These are phyloP conservation scores for Eucalyptus leucophloia DNA, from an alignment of 345 rosid genomes.

Conservation along the genomic window DNA sequence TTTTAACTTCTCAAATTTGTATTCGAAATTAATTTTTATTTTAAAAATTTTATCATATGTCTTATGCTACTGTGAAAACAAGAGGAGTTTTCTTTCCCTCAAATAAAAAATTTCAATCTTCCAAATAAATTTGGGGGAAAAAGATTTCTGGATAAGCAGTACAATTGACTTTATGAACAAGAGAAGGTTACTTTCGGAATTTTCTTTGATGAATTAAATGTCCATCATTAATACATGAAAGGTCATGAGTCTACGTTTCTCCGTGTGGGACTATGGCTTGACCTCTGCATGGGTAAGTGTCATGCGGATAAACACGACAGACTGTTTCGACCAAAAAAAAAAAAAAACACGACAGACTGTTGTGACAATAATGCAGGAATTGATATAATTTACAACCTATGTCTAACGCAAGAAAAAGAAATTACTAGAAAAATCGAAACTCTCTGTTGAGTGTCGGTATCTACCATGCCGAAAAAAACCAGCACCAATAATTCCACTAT, in stretches of 20 bases:
- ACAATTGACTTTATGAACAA: neutral
- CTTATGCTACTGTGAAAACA: accelerated
- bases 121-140: neutral
- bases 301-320: neutral
- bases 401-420: neutral
- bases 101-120: neutral
- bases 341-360: neutral
- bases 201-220: neutral
- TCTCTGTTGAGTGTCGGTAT: accelerated
- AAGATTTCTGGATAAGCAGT: neutral
- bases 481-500: neutral
- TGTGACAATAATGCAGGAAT: neutral
- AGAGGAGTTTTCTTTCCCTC: neutral
- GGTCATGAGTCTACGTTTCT: neutral
- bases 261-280: neutral
- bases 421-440: neutral
- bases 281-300: neutral
- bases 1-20: no score
- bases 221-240: neutral
- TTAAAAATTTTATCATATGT: accelerated
- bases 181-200: neutral
- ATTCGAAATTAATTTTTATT: accelerated
- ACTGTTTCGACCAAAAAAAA: neutral
- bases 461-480: neutral
- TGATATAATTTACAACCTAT: no score